Evolutionary conservation across 306 rosid species (phyloP).

Genomic region (Vigna radiata): DNA sequence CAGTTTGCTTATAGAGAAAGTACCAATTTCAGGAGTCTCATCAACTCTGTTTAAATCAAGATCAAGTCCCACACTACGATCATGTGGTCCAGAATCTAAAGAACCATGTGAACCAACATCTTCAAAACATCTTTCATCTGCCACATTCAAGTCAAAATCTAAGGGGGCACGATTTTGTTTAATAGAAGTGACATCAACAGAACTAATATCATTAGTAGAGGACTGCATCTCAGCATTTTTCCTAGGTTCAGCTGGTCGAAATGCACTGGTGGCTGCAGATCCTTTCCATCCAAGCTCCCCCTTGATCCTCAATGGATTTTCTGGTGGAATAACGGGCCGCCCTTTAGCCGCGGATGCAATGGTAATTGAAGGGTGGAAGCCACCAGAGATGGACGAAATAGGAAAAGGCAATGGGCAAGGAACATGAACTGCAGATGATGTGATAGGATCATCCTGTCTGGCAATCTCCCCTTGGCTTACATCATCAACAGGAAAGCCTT

Average conservation of each 20-base stretch:
- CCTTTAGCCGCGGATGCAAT: constrained; percentile 95
- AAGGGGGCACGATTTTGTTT: constrained; percentile 72
- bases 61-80: constrained; percentile 79
- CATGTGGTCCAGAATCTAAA: constrained; percentile 57
- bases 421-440: constrained; percentile 62
- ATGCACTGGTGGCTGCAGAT: constrained; percentile 96
- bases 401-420: constrained; percentile 71
- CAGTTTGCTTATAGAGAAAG: constrained; percentile 58
- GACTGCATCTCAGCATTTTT: constrained; percentile 59
- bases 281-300: constrained; percentile 98
- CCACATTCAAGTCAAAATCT: constrained; percentile 87
- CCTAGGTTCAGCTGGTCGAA: constrained; percentile 94
- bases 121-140: constrained; percentile 75
- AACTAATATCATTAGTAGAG: constrained; percentile 48
- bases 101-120: constrained; percentile 60
- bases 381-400: constrained; percentile 63
- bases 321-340: constrained; percentile 78
- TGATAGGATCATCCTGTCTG: constrained; percentile 53
- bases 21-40: constrained; percentile 66
- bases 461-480: constrained; percentile 63
- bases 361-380: constrained; percentile 78
- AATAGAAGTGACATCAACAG: constrained; percentile 52
- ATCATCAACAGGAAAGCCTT: constrained; percentile 84
- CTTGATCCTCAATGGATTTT: constrained; percentile 67
- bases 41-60: constrained; percentile 88